These are phyloP conservation scores for Claviceps capensis DNA, from an alignment of 2,329 filamentous ascomycete genomes.

Conservation along the genomic window DNA sequence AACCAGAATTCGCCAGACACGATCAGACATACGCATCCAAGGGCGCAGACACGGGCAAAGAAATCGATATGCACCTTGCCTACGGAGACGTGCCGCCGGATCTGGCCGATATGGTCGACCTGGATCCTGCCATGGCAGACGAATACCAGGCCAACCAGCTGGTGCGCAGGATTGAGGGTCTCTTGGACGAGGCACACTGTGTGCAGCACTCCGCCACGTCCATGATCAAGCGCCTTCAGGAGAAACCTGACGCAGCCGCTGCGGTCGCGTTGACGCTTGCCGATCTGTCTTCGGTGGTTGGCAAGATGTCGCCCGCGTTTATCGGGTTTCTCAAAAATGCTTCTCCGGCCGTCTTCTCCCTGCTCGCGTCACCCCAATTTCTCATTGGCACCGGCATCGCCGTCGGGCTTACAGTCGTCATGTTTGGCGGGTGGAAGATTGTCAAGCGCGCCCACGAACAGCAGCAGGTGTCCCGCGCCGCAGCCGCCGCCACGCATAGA, in stretches of 20 bases:
- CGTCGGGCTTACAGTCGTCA: constrained; percentile 86
- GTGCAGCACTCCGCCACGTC: constrained; percentile 69
- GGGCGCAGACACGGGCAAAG: constrained; percentile 18
- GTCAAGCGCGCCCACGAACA: constrained; percentile 63
- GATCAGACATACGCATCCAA: constrained; percentile 9
- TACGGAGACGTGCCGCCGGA: constrained; percentile 74
- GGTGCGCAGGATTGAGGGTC: constrained; percentile 57
- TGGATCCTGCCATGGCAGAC: constrained; percentile 35
- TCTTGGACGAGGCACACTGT: constrained; percentile 81
- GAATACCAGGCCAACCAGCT: constrained; percentile 38
- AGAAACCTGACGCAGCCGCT: constrained; percentile 71
- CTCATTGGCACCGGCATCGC: constrained; percentile 82
- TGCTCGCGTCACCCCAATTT: constrained; percentile 85
- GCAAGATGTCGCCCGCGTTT: constrained; percentile 74
- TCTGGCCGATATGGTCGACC: constrained; percentile 35
- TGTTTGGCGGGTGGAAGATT: constrained; percentile 95
- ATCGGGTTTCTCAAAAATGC: constrained; percentile 62
- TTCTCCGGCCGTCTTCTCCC: constrained; percentile 73
- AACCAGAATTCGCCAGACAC: constrained; percentile 20
- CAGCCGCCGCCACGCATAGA: constrained; percentile 14
- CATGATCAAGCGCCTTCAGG: constrained; percentile 64
- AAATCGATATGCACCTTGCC: constrained; percentile 81
- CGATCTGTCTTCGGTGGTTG: constrained; percentile 70
- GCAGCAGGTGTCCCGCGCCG: constrained; percentile 18
- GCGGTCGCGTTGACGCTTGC: constrained; percentile 86